Conservation (phyloP, 345 rosid genomes). For the Moringa oleifera region DNA sequence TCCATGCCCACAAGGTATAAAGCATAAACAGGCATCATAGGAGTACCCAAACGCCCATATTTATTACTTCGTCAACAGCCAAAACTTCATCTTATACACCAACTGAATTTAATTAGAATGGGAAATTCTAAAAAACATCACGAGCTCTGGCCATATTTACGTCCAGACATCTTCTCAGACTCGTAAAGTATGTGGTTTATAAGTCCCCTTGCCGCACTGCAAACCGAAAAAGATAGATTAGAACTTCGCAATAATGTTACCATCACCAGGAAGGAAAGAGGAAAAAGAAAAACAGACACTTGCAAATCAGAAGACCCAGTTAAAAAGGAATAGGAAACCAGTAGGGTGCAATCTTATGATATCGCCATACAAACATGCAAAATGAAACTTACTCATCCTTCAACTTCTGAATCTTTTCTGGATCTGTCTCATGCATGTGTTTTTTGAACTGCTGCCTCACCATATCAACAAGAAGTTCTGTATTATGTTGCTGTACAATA, state of each 20-base stretch:
- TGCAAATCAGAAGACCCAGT: not conserved
- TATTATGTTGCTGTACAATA: slow-evolving; percentile 75
- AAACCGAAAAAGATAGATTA: slow-evolving; percentile 12
- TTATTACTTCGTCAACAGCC: not conserved
- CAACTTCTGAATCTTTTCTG: slow-evolving; percentile 79
- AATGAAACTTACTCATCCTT: slow-evolving; percentile 75
- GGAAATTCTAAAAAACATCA: slow-evolving; percentile 11
- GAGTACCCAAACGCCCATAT: too few species aligned
- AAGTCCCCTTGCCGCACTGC: slow-evolving; percentile 96
- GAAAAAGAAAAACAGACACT: too few species aligned
- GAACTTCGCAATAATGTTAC: not conserved
- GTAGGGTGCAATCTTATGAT: not conserved
- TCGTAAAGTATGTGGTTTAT: slow-evolving; percentile 85
- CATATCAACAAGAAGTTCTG: slow-evolving; percentile 64
- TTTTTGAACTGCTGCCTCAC: slow-evolving; percentile 86
- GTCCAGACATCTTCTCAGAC: slow-evolving; percentile 72
- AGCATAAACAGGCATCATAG: too few species aligned
- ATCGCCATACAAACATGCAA: not conserved
- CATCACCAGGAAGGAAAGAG: not conserved
- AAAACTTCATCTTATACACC: not conserved
- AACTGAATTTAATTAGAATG: not conserved
- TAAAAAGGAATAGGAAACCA: not conserved
- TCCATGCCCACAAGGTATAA: not conserved
- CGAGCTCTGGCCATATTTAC: slow-evolving; percentile 54
- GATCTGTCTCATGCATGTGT: slow-evolving; percentile 80